Percentiles rank a stretch among this genome's conserved stretches.
Conservation (phyloP, 202 grass and related monocot genomes). For the Hordeum pubiflorum region DNA sequence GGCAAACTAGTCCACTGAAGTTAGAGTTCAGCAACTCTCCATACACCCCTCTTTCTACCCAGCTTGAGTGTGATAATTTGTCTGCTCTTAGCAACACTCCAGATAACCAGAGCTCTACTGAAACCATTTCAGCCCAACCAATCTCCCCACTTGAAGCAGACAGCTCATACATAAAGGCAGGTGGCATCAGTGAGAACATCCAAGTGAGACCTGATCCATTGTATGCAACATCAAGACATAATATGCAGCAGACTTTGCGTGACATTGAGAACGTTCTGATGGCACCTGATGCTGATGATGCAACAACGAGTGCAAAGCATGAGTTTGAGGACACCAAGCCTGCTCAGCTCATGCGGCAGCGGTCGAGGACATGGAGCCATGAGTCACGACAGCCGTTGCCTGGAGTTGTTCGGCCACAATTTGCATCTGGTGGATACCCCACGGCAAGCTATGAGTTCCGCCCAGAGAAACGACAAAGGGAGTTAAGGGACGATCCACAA, state of each 20-base stretch:
- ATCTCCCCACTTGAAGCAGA: slow-evolving; percentile 68
- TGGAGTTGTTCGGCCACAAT: slow-evolving; percentile 22
- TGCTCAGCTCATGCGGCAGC: slow-evolving; percentile 42
- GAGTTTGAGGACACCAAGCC: slow-evolving; percentile 49
- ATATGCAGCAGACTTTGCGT: slow-evolving; percentile 78
- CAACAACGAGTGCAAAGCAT: slow-evolving; percentile 38
- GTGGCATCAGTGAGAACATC: slow-evolving; percentile 22
- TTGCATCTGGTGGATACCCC: slow-evolving; percentile 32
- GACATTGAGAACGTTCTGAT: slow-evolving; percentile 92
- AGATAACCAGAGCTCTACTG: slow-evolving; percentile 64
- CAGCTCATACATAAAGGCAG: slow-evolving; percentile 45
- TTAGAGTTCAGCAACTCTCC: slow-evolving; percentile 52
- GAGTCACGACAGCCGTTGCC: slow-evolving; percentile 38
- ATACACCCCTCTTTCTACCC: slow-evolving; percentile 62
- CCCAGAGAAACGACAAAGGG: slow-evolving; percentile 65
- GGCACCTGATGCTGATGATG: slow-evolving; percentile 71
- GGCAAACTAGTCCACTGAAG: slow-evolving; percentile 38
- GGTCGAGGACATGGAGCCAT: slow-evolving; percentile 62
- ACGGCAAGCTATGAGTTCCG: slow-evolving; percentile 46
- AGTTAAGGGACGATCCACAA: slow-evolving; percentile 47
- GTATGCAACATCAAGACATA: slow-evolving; percentile 54
- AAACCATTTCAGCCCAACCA: slow-evolving; percentile 53
- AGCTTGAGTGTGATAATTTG: slow-evolving; percentile 57
- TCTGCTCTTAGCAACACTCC: slow-evolving; percentile 49
- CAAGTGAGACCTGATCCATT: slow-evolving; percentile 38